Percentiles rank a stretch among this genome's conserved stretches.
phyloP scores from a whole-genome alignment of 2,329 filamentous ascomycete genomes.

The Coniella lustricola region DNA sequence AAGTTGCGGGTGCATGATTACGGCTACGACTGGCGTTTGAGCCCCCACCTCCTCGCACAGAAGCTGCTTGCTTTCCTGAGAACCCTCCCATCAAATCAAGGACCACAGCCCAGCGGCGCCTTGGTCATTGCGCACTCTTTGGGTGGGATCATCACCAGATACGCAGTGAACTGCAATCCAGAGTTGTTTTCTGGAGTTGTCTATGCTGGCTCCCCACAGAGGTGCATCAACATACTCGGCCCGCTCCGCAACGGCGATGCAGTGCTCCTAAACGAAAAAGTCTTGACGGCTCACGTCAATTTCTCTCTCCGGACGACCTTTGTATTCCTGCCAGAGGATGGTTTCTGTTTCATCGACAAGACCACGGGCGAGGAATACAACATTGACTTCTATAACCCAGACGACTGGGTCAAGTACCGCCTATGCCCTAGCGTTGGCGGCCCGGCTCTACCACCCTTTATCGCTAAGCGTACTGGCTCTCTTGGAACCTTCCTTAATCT shows the following conservation, averaged over 20 bases:
- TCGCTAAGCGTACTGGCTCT: slow-evolving; percentile 28
- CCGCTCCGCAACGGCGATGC: slow-evolving; percentile 89
- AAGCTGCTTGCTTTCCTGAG: slow-evolving; percentile 69
- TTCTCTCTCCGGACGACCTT: slow-evolving; percentile 86
- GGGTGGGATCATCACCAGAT: slow-evolving; percentile 79
- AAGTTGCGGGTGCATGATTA: slow-evolving; percentile 79
- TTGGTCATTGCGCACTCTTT: slow-evolving; percentile 80
- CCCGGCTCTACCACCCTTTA: slow-evolving; percentile 54
- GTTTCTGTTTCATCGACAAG: slow-evolving; percentile 81
- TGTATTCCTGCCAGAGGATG: slow-evolving; percentile 76
- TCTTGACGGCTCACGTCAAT: slow-evolving; percentile 87
- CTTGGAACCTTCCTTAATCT: slow-evolving; percentile 42
- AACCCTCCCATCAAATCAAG: slow-evolving; percentile 64
- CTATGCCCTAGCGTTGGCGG: slow-evolving; percentile 67
- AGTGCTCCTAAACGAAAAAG: slow-evolving; percentile 79
- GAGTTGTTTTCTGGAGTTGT: slow-evolving; percentile 81
- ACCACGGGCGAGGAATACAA: slow-evolving; percentile 71
- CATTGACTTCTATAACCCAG: slow-evolving; percentile 74
- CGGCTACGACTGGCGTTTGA: slow-evolving; percentile 91
- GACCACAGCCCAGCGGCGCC: slow-evolving; percentile 54
- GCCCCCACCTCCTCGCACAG: slow-evolving; percentile 66
- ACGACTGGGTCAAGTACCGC: slow-evolving; percentile 72
- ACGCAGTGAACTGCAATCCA: slow-evolving; percentile 78
- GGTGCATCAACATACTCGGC: slow-evolving; percentile 86
- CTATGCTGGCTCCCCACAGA: slow-evolving; percentile 77